phyloP scores from a whole-genome alignment of 345 rosid species.

The Linum lewisii region DNA sequence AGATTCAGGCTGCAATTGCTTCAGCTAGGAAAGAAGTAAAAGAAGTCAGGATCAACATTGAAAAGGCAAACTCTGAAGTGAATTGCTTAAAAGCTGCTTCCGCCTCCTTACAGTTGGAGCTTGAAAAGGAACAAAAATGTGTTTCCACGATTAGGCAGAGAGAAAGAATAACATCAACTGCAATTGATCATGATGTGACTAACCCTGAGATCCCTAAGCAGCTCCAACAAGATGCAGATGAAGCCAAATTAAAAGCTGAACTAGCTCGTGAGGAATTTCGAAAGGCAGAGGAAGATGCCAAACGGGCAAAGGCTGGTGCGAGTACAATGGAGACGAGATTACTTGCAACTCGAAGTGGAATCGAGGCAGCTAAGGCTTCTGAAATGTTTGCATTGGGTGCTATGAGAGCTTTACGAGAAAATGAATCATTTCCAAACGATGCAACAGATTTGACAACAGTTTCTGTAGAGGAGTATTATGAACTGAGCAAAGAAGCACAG shows the following conservation, averaged over 20 bases:
- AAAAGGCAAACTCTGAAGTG: conserved; percentile 68
- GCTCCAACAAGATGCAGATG: conserved; percentile 68
- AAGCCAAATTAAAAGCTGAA: conserved; percentile 61
- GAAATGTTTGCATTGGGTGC: conserved; percentile 78
- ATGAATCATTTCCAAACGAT: conserved; percentile 47
- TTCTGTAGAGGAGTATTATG: conserved; percentile 76
- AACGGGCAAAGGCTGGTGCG: conserved; percentile 73
- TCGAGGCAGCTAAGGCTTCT: conserved; percentile 76
- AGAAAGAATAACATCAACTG: conserved; percentile 75
- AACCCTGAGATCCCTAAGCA: conserved; percentile 56
- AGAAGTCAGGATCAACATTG: conserved; percentile 67
- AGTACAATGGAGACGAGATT: conserved; percentile 58
- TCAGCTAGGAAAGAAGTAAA: conserved; percentile 75
- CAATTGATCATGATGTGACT: conserved; percentile 63
- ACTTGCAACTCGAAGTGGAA: conserved; percentile 67
- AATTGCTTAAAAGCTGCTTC: conserved; percentile 58
- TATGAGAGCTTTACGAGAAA: conserved; percentile 76
- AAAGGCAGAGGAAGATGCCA: conserved; percentile 67
- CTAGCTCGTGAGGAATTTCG: conserved; percentile 62
- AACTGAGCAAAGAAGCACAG: conserved; percentile 67
- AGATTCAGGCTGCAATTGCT: conserved; percentile 46
- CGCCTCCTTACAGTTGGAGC: conserved; percentile 50
- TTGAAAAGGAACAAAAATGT: conserved; percentile 51
- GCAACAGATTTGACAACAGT: conserved; percentile 50
- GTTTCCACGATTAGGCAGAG: conserved; percentile 57